Conservation (phyloP, 2,329 filamentous ascomycete species). For the Diaporthe amygdali region DNA sequence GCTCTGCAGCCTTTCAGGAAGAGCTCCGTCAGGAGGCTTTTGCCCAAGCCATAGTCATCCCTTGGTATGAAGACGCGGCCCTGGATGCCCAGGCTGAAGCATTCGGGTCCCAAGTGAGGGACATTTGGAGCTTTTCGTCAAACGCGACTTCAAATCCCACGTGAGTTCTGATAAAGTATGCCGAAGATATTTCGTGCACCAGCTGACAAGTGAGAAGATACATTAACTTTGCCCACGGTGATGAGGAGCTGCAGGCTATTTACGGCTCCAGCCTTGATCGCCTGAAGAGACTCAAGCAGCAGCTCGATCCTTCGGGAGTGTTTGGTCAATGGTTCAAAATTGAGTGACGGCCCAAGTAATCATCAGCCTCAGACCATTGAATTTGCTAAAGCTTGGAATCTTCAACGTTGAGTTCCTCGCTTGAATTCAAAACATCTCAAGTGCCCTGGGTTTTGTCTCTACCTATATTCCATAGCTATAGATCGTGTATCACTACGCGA, state of each 20-base stretch:
- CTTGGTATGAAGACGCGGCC: conserved; percentile 42
- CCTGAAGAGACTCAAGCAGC: conserved; percentile 50
- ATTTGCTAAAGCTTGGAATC: too few species aligned
- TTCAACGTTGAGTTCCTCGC: too few species aligned
- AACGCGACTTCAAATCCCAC: not conserved
- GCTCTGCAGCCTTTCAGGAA: conserved; percentile 35
- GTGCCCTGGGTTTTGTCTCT: too few species aligned
- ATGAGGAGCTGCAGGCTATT: conserved; percentile 45
- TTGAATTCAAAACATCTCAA: too few species aligned
- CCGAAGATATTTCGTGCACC: not conserved
- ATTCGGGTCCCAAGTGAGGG: conserved; percentile 38
- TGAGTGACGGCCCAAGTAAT: not conserved
- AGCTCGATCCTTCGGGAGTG: conserved; percentile 50
- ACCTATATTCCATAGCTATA: too few species aligned
- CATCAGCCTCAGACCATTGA: too few species aligned
- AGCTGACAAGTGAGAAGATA: conserved; percentile 34
- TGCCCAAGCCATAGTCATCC: conserved; percentile 42
- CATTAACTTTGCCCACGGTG: conserved; percentile 58
- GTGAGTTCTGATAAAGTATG: not conserved
- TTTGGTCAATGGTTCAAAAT: conserved; percentile 37
- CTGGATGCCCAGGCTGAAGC: conserved; percentile 39
- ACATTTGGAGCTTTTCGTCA: conserved; percentile 28
- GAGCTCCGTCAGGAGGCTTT: conserved; percentile 28
- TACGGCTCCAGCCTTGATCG: conserved; percentile 52
- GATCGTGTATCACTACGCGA: too few species aligned